Base-by-base conservation (phyloP, 2,329 filamentous ascomycete species). In the Botrytis deweyae region DNA sequence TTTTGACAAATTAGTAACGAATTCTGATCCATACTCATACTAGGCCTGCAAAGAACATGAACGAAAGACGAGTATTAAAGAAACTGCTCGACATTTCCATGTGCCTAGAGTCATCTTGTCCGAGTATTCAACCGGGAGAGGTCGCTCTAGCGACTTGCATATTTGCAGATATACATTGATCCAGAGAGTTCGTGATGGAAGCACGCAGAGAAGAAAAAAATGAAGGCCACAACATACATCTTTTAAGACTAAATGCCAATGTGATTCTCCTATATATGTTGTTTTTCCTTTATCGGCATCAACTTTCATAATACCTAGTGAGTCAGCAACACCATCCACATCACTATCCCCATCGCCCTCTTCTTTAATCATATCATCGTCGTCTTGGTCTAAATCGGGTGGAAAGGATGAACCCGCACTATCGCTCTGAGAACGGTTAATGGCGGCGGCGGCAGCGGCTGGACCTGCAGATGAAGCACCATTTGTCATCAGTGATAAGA, bases 401-500 rank as follows among this genome's bases (percentile, higher is more conserved):
- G 79, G 78, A 70, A 76, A 79, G 38, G 78, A 76, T 42, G 79
- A 79, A 52, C 73, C 78, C 64, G 75, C 76, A 76, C 79, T 81
- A 67, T 80, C 78, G 74, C 79, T 81, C 42, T 80, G 79, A 36
- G 85, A 85, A 22, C 80, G 82, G 14, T 80, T 79, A 52, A 90
- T 87, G 12, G 80, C 79, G 38, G 82, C 78, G 9, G 77, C 79
- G 49, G 88, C 88, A 74, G 88, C 85, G n/a, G 89, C 89, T 67
- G 89, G 88, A 29, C 89, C 88, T 65, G 87, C 86, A 72, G 88
- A 87, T 77, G 88, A 86, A n/a, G 87, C 88, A 84, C 93, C 93
- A 82, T 93, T 95, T 80, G 95, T 95, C 95, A 98, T 98, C 81
- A 98, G 84, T 42, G 94, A 97, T 77, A 98, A 84, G 75, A 98